Evolutionary conservation across 768 basidiomycete genomes (phyloP), one percentile per base, ranked within the genome.

Genomic region (Leccinellum albellum): DNA sequence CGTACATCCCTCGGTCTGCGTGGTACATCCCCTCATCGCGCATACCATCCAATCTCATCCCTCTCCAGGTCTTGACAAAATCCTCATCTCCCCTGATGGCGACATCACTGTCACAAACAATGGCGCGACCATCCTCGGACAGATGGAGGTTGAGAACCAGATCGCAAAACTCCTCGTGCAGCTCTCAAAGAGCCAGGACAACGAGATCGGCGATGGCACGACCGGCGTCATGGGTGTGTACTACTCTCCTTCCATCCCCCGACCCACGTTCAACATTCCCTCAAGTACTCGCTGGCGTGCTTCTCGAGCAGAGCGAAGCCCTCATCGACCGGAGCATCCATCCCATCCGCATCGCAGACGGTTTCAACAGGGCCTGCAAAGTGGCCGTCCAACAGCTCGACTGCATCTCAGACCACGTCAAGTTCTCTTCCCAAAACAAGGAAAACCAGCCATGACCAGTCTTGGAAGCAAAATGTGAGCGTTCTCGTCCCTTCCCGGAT

Each of bases 51-150:
- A 20, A 42, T 48, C 64, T 13, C 53, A 60, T 32, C 35, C 50
- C 14, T 4, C 7, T 6, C 7, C 60, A 96, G 94, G 96, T 45
- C 83, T 98, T 50, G 92, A 94, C 79, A 94, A 94, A 82, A 93
- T 94, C 67, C 82, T 94, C 65, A 93, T 94, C 64, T 93, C 91
- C 29, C 88, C 95, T 20, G 97, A 98, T 78, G 97, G 97, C 50
- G 97, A 99, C 66, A 98, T 99, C 67, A 98, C 95, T 29, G 96
- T 98, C 35, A 98, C 97, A 14, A 99, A 99, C 75, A 97, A 99
- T 74, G 97, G 97, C 50, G 97, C 97, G 7, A 99, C 97, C 23
- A 99, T 99, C 64, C 79, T 99, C 55, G 85, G 94, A 23, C 96
- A 98, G 78, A 98, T 99, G 94, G 93, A 97, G 73, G 95, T 98